Evolutionary conservation across 2,329 filamentous ascomycete genomes (phyloP).

Genomic region (Aureobasidium sp.): DNA sequence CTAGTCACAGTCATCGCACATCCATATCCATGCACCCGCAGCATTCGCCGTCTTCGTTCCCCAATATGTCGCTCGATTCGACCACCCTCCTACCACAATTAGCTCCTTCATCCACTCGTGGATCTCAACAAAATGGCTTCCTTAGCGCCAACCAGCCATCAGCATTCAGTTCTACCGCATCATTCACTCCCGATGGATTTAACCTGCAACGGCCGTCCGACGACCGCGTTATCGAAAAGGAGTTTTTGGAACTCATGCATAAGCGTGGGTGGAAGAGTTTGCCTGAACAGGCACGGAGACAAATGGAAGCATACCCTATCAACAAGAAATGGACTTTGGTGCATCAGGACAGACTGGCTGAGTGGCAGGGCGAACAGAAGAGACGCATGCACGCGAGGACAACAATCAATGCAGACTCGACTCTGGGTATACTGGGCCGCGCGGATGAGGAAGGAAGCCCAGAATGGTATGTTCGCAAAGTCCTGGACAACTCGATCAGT

Average conservation of each 20-base stretch:
- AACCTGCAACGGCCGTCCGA: constrained; percentile 67
- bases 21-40: constrained; percentile 48
- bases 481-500: constrained; percentile 92
- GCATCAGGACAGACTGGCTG: constrained; percentile 86
- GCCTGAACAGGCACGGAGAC: constrained; percentile 84
- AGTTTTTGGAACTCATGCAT: constrained; percentile 91
- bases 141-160: constrained; percentile 39
- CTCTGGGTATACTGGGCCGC: constrained; percentile 63
- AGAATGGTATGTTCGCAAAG: constrained; percentile 95
- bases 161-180: constrained; percentile 42
- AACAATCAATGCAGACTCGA: constrained; percentile 59
- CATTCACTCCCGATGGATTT: constrained; percentile 48
- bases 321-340: constrained; percentile 97
- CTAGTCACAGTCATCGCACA: constrained; percentile 49
- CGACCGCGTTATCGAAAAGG: constrained; percentile 77
- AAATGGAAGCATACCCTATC: constrained; percentile 93
- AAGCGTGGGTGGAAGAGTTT: constrained; percentile 97
- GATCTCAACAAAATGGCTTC: constrained; percentile 33
- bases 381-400: constrained; percentile 66
- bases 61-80: constrained; percentile 37
- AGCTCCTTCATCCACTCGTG: constrained; percentile 34
- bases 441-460: constrained; percentile 93
- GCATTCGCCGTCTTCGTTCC: constrained; percentile 49
- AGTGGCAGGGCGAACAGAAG: constrained; percentile 92
- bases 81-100: constrained; percentile 34